Base-by-base conservation (phyloP, 306 rosid species). In the Styphnolobium japonicum region DNA sequence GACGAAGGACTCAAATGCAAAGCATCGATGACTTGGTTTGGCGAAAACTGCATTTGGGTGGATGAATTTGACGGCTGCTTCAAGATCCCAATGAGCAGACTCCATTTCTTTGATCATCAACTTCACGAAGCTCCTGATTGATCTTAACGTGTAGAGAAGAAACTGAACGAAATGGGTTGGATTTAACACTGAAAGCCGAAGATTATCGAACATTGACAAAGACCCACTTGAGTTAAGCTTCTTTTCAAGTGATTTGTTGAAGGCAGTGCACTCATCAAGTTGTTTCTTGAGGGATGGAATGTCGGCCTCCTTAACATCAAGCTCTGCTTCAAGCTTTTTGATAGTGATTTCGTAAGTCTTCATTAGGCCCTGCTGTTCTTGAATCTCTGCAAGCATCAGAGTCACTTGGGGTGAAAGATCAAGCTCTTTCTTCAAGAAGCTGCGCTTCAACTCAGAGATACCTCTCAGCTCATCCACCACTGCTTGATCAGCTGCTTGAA, bases 321-420 rank as follows among this genome's bases (percentile, higher is more conserved):
- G 81, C 67, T 92, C 97, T 0, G 82, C 42, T 70, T 90, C 86
- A 27, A 95, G 75, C 77, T 87, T 95, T 73, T 90, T 91, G 67
- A 93, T 85, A 31, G 91, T 88, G 74, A 93, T 91, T 81, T 89
- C 92, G 58, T 95, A 95, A 0, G 99, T 95, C 74, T 88, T 93
- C 97, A 91, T 95, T 33, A 91, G 48, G 37, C 90, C 82, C 67
- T 95, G 99, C 22, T 95, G 99, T 51, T 95, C 99, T 34, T 93
- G 99, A 90, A 95, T 91, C 93, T 95, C 98, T 0, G 99, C 90
- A 0, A 95, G 97, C 96, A 95, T 92, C 1, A 93, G 40, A 9
- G 98, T 95, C 1, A 95, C 89, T 23, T 95, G 99, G 0, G 99
- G 99, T 0, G 99, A 95, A 62, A 95, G 85, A 83, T 93, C 90